Evolutionary conservation across 192 early-diverging fungal species (phyloP).

Genomic region (Haplosporangium gracile): DNA sequence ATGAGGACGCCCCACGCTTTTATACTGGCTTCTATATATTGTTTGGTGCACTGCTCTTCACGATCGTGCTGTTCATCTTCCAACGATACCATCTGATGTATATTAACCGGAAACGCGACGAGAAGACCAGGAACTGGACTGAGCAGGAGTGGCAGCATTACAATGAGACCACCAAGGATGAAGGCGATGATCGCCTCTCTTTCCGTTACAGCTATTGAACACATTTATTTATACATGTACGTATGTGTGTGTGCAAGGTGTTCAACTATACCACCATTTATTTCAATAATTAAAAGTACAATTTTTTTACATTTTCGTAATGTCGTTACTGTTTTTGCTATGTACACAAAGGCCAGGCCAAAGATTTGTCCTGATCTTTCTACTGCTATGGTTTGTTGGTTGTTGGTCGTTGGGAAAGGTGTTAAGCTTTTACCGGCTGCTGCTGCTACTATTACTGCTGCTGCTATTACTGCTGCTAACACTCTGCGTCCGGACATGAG

Average conservation of each 20-base stretch:
- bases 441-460: neutral
- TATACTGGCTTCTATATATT: constrained; percentile 62
- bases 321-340: neutral
- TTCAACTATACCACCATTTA: neutral
- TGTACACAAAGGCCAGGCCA: neutral
- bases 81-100: constrained; percentile 57
- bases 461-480: neutral
- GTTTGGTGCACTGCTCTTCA: constrained; percentile 54
- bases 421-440: neutral
- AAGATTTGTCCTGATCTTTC: neutral
- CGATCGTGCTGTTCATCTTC: constrained; percentile 58
- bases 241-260: neutral
- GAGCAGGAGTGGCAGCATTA: constrained; percentile 65
- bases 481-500: neutral
- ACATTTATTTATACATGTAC: neutral
- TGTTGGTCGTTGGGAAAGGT: neutral
- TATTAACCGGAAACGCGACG: constrained; percentile 61
- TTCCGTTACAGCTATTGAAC: constrained; percentile 53
- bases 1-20: constrained; percentile 65
- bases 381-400: neutral
- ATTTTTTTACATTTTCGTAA: neutral
- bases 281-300: neutral
- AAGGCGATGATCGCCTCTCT: constrained; percentile 66
- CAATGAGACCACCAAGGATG: constrained; percentile 63
- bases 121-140: constrained; percentile 61